Evolutionary conservation across 257 asterid genomes (phyloP).

Genomic region (Penstemon barbatus): DNA sequence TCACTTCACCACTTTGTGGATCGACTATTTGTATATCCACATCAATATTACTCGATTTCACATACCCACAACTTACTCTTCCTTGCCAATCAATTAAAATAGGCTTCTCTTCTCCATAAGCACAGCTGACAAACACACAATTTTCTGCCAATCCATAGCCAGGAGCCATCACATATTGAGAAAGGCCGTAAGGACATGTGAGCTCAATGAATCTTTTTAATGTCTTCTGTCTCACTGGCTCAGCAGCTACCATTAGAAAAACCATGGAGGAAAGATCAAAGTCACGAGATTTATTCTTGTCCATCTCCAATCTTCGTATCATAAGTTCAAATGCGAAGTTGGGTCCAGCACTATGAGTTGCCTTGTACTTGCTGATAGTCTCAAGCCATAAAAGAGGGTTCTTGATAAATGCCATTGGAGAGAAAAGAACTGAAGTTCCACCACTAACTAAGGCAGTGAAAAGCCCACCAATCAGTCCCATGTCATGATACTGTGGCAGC

Average conservation of each 20-base stretch:
- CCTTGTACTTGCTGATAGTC: conserved; percentile 59
- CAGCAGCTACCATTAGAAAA: conserved; percentile 85
- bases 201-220: conserved; percentile 64
- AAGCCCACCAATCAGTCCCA: conserved; percentile 87
- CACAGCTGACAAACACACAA: conserved; percentile 78
- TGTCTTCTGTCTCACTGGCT: conserved; percentile 75
- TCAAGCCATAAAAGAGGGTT: conserved; percentile 83
- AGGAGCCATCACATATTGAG: conserved; percentile 77
- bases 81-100: conserved; percentile 84
- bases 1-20: conserved; percentile 62
- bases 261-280: conserved; percentile 70
- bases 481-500: conserved; percentile 90
- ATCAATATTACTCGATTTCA: conserved; percentile 41
- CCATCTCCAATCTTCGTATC: conserved; percentile 60
- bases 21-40: conserved; percentile 60
- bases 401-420: conserved; percentile 80
- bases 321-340: conserved; percentile 76
- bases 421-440: conserved; percentile 63
- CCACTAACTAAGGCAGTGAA: conserved; percentile 78
- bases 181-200: conserved; percentile 60
- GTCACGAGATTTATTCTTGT: conserved; percentile 38
- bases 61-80: conserved; percentile 72
- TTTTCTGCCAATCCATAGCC: conserved; percentile 91
- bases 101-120: conserved; percentile 73
- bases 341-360: conserved; percentile 88